Base-by-base conservation (phyloP, 768 basidiomycete genomes). In the Termitomyces sp. region DNA sequence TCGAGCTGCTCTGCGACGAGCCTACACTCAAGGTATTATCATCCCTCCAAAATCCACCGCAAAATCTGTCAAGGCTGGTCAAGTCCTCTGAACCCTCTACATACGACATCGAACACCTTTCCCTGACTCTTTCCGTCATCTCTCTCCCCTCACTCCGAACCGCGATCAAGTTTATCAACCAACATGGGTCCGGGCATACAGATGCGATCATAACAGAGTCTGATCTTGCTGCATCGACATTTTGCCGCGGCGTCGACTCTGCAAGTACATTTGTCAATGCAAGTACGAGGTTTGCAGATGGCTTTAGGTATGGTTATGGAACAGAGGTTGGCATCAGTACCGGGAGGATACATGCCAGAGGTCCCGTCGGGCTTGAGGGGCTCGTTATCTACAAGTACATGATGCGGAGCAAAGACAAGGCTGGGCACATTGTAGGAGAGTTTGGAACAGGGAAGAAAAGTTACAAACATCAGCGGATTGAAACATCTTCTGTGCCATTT, bases 321-420 rank as follows among this genome's bases (percentile, higher is more conserved):
- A 95, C 97, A 5, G 97, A 98, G 72, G 96, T 99, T 0, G 97
- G 97, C 9, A 97, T 99, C 65, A 91, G 89, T 68, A 99, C 97
- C 0, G 95, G 96, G 1, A 86, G 91, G 66, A 96, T 97, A 55
- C 97, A 99, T 66, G 95, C 97, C 16, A 79, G 96, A 41, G 97
- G 97, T 3, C 97, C 97, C 0, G 96, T 98, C 1, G 96, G 96
- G 0, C 76, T 98, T 52, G 92, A 98, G 61, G 94, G 94, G 1
- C 76, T 97, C 61, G 89, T 94, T 40, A 97, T 87, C 56, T 98
- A 99, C 79, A 98, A 98, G 74, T 99, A 98, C 71, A 84, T 94
- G 76, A 72, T 98, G 73, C 76, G 81, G 71, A 94, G 94, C 71
- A 83, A 76, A 63, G 85, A 75, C 47, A 76, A 76, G 44, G 76